phyloP scores from a whole-genome alignment of 139 green algal genomes.

The Picochlorum sp. region DNA sequence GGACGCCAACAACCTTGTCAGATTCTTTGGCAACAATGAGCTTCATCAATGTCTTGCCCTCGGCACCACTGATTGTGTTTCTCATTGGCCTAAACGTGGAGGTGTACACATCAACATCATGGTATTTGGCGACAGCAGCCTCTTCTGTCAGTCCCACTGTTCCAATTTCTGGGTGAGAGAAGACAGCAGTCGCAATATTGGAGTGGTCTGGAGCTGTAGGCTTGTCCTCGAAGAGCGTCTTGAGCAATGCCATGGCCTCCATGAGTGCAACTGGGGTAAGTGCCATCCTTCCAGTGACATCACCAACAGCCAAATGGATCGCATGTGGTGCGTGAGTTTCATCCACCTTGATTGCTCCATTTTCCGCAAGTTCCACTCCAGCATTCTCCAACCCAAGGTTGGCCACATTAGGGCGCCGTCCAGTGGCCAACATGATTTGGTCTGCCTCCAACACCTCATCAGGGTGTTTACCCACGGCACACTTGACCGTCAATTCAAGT shows the following conservation, averaged over 20 bases:
- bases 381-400: slow-evolving; percentile 44
- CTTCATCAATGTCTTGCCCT: slow-evolving; percentile 78
- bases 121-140: slow-evolving; percentile 56
- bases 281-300: slow-evolving; percentile 90
- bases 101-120: slow-evolving; percentile 76
- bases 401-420: slow-evolving; percentile 20
- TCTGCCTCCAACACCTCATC: slow-evolving; percentile 14
- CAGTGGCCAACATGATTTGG: slow-evolving; percentile 30
- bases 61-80: slow-evolving; percentile 78
- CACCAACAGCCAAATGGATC: slow-evolving; percentile 89
- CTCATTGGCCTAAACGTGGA: slow-evolving; percentile 89
- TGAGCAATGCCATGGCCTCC: slow-evolving; percentile 92
- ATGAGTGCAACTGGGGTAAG: slow-evolving; percentile 95
- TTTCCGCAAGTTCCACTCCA: slow-evolving; percentile 51
- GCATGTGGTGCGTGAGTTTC: slow-evolving; percentile 67
- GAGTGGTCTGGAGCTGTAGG: slow-evolving; percentile 77
- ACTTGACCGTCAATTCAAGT: background rate
- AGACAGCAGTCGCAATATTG: slow-evolving; percentile 71
- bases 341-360: slow-evolving; percentile 73
- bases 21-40: slow-evolving; percentile 79
- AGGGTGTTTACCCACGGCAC: background rate
- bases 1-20: slow-evolving; percentile 74
- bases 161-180: slow-evolving; percentile 81
- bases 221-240: slow-evolving; percentile 69
- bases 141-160: slow-evolving; percentile 89